phyloP scores from a whole-genome alignment of 2,329 filamentous ascomycete species.

The Sordariomycetes sp. region DNA sequence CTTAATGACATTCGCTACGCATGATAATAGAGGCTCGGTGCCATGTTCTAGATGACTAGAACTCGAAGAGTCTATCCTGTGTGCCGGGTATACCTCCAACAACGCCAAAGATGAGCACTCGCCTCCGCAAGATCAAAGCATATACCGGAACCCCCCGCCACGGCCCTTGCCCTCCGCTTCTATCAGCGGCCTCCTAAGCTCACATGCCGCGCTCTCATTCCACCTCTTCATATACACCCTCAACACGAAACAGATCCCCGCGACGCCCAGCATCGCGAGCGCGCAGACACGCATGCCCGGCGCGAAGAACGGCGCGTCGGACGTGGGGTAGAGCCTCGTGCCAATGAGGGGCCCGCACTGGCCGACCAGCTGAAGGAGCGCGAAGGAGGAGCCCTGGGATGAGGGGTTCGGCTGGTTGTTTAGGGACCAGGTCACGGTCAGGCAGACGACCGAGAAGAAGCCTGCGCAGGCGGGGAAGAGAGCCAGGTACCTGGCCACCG shows the following conservation, averaged over 20 bases:
- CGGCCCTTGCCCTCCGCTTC: neutral
- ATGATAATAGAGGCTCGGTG: neutral
- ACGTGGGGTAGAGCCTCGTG: conserved; percentile 48
- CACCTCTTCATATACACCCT: conserved; percentile 35
- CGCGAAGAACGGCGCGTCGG: conserved; percentile 47
- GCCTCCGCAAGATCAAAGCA: neutral
- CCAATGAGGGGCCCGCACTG: conserved; percentile 67
- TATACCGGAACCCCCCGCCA: neutral
- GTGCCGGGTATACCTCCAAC: neutral
- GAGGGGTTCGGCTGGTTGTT: conserved; percentile 67
- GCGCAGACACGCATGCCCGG: conserved; percentile 51
- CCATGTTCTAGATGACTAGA: neutral
- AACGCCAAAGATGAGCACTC: neutral
- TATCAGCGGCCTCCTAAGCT: neutral
- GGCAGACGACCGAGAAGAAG: conserved; percentile 73
- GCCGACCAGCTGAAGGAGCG: conserved; percentile 68
- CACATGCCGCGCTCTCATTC: conserved; percentile 28
- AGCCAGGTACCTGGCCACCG: conserved; percentile 52
- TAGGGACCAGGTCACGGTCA: conserved; percentile 79
- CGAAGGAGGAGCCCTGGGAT: conserved; percentile 63
- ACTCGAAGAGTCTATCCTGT: neutral
- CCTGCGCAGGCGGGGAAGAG: conserved; percentile 69
- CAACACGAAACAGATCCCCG: conserved; percentile 37
- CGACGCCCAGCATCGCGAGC: conserved; percentile 47
- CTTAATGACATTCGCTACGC: neutral